Evolutionary conservation across 1,284 basidiomycete genomes (phyloP).

Genomic region (Melampsora abietis-canadensis): DNA sequence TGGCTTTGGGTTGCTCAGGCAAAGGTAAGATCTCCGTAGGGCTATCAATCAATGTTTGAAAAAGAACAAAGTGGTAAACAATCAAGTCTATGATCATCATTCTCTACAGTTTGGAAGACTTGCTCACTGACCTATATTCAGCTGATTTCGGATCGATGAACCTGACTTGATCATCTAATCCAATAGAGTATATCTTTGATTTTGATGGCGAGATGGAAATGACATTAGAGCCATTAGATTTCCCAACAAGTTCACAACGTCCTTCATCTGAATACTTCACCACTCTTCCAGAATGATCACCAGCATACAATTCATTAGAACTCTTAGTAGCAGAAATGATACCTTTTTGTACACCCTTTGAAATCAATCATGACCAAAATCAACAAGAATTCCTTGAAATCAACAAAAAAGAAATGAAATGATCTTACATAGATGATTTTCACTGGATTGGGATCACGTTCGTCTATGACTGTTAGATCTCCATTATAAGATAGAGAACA

Average conservation of each 20-base stretch:
- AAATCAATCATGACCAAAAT: background rate
- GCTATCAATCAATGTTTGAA: background rate
- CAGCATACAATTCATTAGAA: slow-evolving; percentile 58
- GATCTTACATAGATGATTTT: slow-evolving; percentile 39
- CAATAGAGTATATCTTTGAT: slow-evolving; percentile 63
- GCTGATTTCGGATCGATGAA: slow-evolving; percentile 61
- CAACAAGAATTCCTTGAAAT: background rate
- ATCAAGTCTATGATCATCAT: no score
- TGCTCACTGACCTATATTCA: slow-evolving; percentile 27
- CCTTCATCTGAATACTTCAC: slow-evolving; percentile 61
- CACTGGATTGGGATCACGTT: slow-evolving; percentile 59
- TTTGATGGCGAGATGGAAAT: slow-evolving; percentile 23
- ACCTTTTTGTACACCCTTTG: slow-evolving; percentile 39
- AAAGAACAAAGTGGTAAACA: no score
- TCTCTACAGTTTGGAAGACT: no score
- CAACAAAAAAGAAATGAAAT: background rate
- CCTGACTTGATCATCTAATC: slow-evolving; percentile 74
- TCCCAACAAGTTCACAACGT: slow-evolving; percentile 53
- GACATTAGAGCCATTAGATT: slow-evolving; percentile 13
- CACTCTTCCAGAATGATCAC: slow-evolving; percentile 70
- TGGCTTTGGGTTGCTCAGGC: slow-evolving; percentile 68
- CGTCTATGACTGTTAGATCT: slow-evolving; percentile 78
- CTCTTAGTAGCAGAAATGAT: slow-evolving; percentile 29
- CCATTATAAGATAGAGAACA: slow-evolving; percentile 83
- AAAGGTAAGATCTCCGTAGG: slow-evolving; percentile 51